phyloP scores from a whole-genome alignment of 495 filamentous ascomycete genomes.

The Thozetella sp. region DNA sequence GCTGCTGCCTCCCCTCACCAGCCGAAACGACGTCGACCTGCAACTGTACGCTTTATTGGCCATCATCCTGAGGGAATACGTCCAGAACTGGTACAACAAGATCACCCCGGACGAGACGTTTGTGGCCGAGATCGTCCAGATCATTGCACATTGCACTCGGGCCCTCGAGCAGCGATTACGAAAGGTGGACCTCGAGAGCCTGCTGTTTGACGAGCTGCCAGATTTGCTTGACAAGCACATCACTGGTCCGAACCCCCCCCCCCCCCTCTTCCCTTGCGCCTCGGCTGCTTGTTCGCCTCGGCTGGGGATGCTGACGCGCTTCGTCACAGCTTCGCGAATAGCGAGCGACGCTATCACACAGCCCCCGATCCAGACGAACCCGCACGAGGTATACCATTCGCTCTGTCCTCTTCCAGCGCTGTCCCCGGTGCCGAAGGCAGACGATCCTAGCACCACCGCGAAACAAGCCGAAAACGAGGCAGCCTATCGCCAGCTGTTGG shows the following conservation, averaged over 20 bases:
- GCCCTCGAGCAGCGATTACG: constrained; percentile 83
- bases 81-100: constrained; percentile 88
- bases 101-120: constrained; percentile 89
- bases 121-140: constrained; percentile 80
- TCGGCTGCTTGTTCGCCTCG: constrained; percentile 10
- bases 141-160: constrained; percentile 88
- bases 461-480: constrained; percentile 76
- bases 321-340: constrained; percentile 52
- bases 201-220: constrained; percentile 89
- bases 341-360: constrained; percentile 52
- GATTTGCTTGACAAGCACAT: constrained; percentile 80
- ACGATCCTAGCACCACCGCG: constrained; percentile 46
- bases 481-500: constrained; percentile 79
- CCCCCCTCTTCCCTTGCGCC: neutral
- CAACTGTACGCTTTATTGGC: constrained; percentile 92
- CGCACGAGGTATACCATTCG: constrained; percentile 76
- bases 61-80: constrained; percentile 83
- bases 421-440: constrained; percentile 68
- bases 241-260: constrained; percentile 56
- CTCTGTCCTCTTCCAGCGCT: constrained; percentile 79
- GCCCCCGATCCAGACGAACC: constrained; percentile 58
- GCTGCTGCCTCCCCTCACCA: constrained; percentile 86
- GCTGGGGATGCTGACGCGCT: neutral
- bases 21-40: constrained; percentile 87
- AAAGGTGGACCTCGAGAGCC: constrained; percentile 76